phyloP scores from a whole-genome alignment of 2,329 filamentous ascomycete species.

The Verticillium albo-atrum region DNA sequence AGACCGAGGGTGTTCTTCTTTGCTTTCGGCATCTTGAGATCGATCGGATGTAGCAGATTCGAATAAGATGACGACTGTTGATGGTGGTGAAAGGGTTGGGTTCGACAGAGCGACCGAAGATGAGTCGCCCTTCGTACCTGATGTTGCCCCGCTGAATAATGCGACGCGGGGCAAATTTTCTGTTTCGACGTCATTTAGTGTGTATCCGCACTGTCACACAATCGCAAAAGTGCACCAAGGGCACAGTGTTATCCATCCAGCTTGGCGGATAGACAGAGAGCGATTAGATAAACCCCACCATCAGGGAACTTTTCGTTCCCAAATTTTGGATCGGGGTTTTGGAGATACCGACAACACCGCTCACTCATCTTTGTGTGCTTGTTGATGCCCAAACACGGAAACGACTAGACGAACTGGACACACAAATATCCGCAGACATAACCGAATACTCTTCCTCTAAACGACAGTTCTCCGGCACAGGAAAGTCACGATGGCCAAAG shows the following conservation, averaged over 20 bases:
- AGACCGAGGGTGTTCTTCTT: slow-evolving; percentile 96
- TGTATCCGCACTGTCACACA: background rate
- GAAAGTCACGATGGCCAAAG: slow-evolving; percentile 63
- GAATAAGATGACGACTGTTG: background rate
- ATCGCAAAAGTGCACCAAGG: background rate
- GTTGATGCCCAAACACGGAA: background rate
- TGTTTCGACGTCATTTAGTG: slow-evolving; percentile 1
- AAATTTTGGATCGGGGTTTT: slow-evolving; percentile 1
- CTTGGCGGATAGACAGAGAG: background rate
- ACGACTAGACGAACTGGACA: background rate
- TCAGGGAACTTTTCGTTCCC: slow-evolving; percentile 5
- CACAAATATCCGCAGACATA: background rate
- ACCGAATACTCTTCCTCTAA: background rate
- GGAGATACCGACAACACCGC: background rate
- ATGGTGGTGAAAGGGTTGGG: slow-evolving; percentile 1
- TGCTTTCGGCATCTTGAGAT: slow-evolving; percentile 53
- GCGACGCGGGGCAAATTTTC: slow-evolving; percentile 18
- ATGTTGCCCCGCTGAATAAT: slow-evolving; percentile 16
- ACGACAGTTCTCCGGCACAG: background rate
- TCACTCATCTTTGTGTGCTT: background rate
- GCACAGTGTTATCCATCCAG: background rate
- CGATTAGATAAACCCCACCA: slow-evolving; percentile 9
- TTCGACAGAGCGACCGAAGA: slow-evolving; percentile 1
- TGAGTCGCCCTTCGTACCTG: background rate
- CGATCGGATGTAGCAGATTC: background rate